Evolutionary conservation across 805 yeast species (phyloP).

Genomic region (Saccharomycopsis sp.): DNA sequence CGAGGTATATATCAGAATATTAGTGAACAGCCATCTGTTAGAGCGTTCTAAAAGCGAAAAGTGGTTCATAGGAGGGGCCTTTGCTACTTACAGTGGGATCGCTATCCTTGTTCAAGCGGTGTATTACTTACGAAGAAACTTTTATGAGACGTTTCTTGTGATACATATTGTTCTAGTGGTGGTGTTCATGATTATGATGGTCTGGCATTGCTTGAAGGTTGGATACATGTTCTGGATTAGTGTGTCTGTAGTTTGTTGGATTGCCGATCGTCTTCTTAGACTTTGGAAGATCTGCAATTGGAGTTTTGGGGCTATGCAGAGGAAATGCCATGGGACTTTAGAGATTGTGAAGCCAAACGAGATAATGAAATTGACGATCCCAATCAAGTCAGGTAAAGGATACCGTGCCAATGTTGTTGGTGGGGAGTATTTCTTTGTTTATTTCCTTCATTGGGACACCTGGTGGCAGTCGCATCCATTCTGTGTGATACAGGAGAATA

Average conservation of each 20-base stretch:
- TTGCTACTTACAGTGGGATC: slow-evolving; percentile 6
- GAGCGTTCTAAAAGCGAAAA: not conserved
- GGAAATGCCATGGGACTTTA: not conserved
- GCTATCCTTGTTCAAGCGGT: slow-evolving; percentile 9
- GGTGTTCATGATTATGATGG: slow-evolving; percentile 11
- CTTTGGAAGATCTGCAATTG: not conserved
- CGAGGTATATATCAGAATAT: not conserved
- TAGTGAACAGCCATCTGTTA: not conserved
- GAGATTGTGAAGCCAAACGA: not conserved
- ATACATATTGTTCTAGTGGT: slow-evolving; percentile 8
- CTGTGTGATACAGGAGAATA: slow-evolving; percentile 5
- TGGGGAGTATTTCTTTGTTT: slow-evolving; percentile 13
- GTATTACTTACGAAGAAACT: slow-evolving; percentile 7
- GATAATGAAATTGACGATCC: not conserved
- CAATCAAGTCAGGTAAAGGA: not conserved
- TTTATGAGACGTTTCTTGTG: slow-evolving; percentile 12
- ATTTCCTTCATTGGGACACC: slow-evolving; percentile 4
- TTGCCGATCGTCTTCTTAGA: slow-evolving; percentile 9
- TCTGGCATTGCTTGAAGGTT: slow-evolving; percentile 11
- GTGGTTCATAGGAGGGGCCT: slow-evolving; percentile 10
- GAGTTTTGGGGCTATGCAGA: not conserved
- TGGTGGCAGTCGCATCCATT: slow-evolving; percentile 18
- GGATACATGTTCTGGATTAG: slow-evolving; percentile 10
- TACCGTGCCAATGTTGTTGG: not conserved
- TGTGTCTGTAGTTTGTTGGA: slow-evolving; percentile 7